Evolutionary conservation across 306 rosid species (phyloP).

Genomic region (Cicer cuneatum): DNA sequence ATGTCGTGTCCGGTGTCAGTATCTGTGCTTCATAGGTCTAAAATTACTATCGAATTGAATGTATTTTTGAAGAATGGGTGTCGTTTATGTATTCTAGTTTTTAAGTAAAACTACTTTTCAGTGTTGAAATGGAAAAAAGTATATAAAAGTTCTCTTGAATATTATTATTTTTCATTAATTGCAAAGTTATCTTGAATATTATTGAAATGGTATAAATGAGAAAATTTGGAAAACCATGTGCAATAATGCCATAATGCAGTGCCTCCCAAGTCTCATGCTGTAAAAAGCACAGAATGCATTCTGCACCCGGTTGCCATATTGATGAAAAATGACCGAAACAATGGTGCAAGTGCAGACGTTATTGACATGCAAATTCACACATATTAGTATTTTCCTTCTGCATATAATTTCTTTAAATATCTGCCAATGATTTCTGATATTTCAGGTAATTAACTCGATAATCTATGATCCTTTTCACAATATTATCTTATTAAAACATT

Average conservation of each 20-base stretch:
- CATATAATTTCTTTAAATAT: constrained; percentile 4
- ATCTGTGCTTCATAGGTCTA: too few relatives aligned
- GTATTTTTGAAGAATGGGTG: too few relatives aligned
- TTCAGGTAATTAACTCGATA: constrained; percentile 30
- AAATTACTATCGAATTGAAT: too few relatives aligned
- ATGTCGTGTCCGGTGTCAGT: too few relatives aligned
- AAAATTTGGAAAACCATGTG: neutral
- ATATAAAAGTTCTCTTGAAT: too few relatives aligned
- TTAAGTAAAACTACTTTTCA: too few relatives aligned
- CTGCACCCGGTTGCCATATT: neutral
- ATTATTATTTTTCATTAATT: too few relatives aligned
- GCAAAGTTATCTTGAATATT: constrained; percentile 2
- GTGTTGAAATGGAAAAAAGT: too few relatives aligned
- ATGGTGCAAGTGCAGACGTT: constrained; percentile 27
- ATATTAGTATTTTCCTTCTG: constrained; percentile 10
- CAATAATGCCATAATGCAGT: constrained; percentile 16
- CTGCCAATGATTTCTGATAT: constrained; percentile 16
- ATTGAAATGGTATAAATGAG: constrained; percentile 16
- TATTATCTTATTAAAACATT: constrained; percentile 43
- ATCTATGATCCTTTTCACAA: constrained; percentile 16
- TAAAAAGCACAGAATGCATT: constrained; percentile 2
- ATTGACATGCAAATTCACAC: neutral
- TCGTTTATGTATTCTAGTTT: too few relatives aligned
- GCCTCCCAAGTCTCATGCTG: neutral
- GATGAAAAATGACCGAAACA: constrained; percentile 26